Base-by-base conservation (phyloP, 169 alveolate genomes). In the Theileria parva region DNA sequence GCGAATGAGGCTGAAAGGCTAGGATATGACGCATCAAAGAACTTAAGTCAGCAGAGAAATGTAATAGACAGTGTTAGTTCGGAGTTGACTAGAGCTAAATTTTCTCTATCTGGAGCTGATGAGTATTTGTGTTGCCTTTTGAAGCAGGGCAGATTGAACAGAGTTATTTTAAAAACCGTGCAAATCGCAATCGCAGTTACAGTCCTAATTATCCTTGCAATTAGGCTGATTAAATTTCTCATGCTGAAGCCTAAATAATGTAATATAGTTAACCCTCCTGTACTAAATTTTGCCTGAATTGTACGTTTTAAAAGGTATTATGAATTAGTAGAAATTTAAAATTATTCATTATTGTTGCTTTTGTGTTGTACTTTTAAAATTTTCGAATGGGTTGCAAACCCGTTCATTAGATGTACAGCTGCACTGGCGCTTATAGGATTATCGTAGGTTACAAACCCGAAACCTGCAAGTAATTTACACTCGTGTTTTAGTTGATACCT, bases 401-500 rank as follows among this genome's bases (percentile, higher is more conserved):
- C 97, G 77, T 95, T 94, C 97, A 95, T 95, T 39, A 83, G 79
- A 60, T 91, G 93, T 55, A 95, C 95, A 6, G 97, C 97, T 27
- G 92, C 92, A 19, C 94, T 94, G n/a, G 97, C 97, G 72, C 96
- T 84, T 83, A 85, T 81, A 32, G 86, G 80, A 72, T 92, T 90
- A 75, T 95, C 97, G 75, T 93, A 95, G 25, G 95, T 89, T 27
- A 95, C 97, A 74, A 95, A 95, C n/a, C 95, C 98, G 73, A 88
- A 95, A 13, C 98, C 98, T 83, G 59, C 19, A 73, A 64, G 74
- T 12, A 9, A 19, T 15, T 25, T 76, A 50, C 25, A 65, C 4
- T 2, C 37, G 2, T 1, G 48, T 15, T 25, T 12, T 39, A 15
- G 64, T 21, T 55, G 80, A 12, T 44, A 83, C 89, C 89, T 32